Percentiles rank a stretch among this genome's conserved stretches.
Evolutionary conservation across 345 rosid species (phyloP).

Genomic region (Melastoma malabathricum): DNA sequence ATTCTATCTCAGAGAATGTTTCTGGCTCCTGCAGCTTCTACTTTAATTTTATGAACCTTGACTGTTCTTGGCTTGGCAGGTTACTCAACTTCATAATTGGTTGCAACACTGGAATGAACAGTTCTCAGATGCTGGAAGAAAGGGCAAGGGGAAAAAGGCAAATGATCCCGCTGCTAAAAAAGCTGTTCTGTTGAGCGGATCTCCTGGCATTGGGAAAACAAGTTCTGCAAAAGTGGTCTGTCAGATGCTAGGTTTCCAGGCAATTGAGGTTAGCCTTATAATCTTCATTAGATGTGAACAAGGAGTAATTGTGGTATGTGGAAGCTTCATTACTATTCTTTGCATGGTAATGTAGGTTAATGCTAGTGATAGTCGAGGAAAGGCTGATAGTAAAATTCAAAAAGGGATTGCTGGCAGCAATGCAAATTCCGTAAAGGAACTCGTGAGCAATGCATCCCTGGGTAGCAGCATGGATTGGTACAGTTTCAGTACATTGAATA

Average conservation of each 20-base stretch:
- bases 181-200: slow-evolving; percentile 79
- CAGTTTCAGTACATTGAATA: slow-evolving; percentile 3
- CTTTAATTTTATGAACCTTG: no score
- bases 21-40: no score
- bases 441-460: slow-evolving; percentile 78
- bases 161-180: slow-evolving; percentile 64
- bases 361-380: slow-evolving; percentile 98
- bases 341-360: slow-evolving; percentile 43
- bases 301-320: background rate
- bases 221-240: slow-evolving; percentile 82
- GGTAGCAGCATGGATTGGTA: slow-evolving; percentile 49
- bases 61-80: slow-evolving; percentile 25
- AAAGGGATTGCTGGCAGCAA: slow-evolving; percentile 96
- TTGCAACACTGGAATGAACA: slow-evolving; percentile 68
- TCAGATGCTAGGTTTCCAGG: slow-evolving; percentile 88
- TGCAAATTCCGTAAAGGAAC: slow-evolving; percentile 89
- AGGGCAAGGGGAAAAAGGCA: slow-evolving; percentile 63
- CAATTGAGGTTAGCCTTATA: slow-evolving; percentile 55
- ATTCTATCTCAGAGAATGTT: no score
- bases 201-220: slow-evolving; percentile 97
- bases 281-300: background rate
- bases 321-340: background rate
- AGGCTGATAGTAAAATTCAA: slow-evolving; percentile 64
- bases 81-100: slow-evolving; percentile 85
- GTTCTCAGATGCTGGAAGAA: slow-evolving; percentile 48